Percentiles rank a stretch among this genome's conserved stretches.
Conservation (phyloP, 805 yeast genomes). For the Metschnikowia kunwiensis region DNA sequence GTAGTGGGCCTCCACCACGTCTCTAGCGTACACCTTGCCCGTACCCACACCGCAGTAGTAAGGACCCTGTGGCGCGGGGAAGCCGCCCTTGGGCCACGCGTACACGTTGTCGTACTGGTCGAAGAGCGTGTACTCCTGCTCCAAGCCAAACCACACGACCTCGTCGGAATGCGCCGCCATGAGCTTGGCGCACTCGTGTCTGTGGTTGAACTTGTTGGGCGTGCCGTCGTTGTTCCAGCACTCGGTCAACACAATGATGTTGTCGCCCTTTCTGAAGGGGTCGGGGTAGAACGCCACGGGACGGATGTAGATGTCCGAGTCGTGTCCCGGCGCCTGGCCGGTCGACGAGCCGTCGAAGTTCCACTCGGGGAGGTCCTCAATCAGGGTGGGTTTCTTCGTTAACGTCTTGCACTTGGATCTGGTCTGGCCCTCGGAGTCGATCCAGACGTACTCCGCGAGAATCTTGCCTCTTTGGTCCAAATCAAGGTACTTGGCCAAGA, state of each 20-base stretch:
- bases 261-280: constrained; percentile 97
- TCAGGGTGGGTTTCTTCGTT: constrained; percentile 57
- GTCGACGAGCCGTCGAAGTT: constrained; percentile 99
- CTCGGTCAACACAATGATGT: constrained; percentile 90
- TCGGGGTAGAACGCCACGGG: constrained; percentile 96
- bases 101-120: constrained; percentile 87
- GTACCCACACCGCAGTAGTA: constrained; percentile 99
- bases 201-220: constrained; percentile 97
- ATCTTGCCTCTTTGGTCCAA: constrained; percentile 83
- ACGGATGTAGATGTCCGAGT: constrained; percentile 91
- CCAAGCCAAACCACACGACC: constrained; percentile 95
- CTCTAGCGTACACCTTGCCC: constrained; percentile 97
- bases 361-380: constrained; percentile 97
- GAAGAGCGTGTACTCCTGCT: constrained; percentile 96
- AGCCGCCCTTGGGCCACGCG: constrained; percentile 99
- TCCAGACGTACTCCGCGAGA: constrained; percentile 97
- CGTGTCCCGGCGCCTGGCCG: constrained; percentile 97
- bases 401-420: constrained; percentile 95
- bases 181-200: constrained; percentile 93
- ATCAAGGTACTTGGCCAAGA: constrained; percentile 76
- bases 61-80: constrained; percentile 99
- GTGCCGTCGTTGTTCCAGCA: constrained; percentile 99
- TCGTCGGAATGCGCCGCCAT: constrained; percentile 87
- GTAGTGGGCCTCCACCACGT: constrained; percentile 98
- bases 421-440: constrained; percentile 85